A percentile compares a stretch with the other conserved stretches of the same genome.
phyloP scores from a whole-genome alignment of 306 rosid species.

The Cotoneaster glaucophyllus region DNA sequence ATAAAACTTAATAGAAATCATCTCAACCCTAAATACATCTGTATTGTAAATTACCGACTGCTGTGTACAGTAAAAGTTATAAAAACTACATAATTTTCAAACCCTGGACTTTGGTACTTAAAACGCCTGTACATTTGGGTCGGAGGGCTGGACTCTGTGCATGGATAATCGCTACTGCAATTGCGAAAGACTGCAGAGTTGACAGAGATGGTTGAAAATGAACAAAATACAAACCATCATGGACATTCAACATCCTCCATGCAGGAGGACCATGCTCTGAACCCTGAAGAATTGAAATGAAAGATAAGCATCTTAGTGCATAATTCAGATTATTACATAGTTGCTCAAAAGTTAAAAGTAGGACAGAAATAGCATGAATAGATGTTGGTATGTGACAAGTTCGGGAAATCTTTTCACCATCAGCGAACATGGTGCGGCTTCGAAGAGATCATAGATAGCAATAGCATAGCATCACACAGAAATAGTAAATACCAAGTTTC shows the following conservation, averaged over 20 bases:
- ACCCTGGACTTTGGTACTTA: conserved; percentile 30
- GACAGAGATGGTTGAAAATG: conserved; percentile 63
- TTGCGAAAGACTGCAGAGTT: conserved; percentile 74
- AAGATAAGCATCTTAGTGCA: background rate
- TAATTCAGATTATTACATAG: background rate
- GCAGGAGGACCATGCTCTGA: conserved; percentile 36
- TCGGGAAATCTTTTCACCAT: background rate
- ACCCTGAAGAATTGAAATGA: conserved; percentile 33
- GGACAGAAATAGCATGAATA: background rate
- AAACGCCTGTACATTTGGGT: conserved; percentile 38
- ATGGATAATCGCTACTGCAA: conserved; percentile 82
- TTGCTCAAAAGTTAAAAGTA: background rate
- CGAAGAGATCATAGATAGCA: background rate
- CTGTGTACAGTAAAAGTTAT: conserved; percentile 39
- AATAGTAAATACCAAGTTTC: conserved; percentile 11
- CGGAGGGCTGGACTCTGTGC: conserved; percentile 60
- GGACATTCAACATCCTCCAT: conserved; percentile 81
- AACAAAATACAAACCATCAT: conserved; percentile 59
- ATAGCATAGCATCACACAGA: background rate
- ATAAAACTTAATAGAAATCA: conserved; percentile 13
- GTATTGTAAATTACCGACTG: conserved; percentile 26
- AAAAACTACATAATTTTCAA: conserved; percentile 27
- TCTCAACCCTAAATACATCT: conserved; percentile 33
- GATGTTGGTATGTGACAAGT: background rate
- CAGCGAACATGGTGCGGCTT: background rate